phyloP scores from a whole-genome alignment of 805 yeast species.

The Candida peoriensis region DNA sequence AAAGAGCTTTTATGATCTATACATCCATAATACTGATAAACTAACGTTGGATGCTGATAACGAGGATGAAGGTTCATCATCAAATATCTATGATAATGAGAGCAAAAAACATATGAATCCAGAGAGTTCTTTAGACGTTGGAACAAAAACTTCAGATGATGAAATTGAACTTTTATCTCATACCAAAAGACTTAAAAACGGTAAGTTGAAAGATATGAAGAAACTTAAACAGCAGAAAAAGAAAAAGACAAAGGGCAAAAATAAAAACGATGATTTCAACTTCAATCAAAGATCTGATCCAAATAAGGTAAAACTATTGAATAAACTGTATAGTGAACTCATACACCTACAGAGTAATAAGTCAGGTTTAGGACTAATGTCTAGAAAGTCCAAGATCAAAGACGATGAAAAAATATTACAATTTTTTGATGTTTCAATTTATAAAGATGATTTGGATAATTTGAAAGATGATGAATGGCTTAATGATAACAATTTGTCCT shows the following conservation, averaged over 20 bases:
- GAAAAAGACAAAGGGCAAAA: constrained; percentile 7
- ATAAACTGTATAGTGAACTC: constrained; percentile 13
- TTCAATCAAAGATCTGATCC: constrained; percentile 16
- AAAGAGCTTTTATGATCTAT: constrained; percentile 1
- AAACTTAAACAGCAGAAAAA: constrained; percentile 8
- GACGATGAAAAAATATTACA: constrained; percentile 32
- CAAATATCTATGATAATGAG: constrained; percentile 11
- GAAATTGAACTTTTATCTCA: too few species aligned
- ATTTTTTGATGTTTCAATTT: constrained; percentile 52
- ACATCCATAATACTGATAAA: background rate
- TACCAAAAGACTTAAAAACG: too few species aligned
- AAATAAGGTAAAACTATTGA: constrained; percentile 11
- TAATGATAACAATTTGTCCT: constrained; percentile 63
- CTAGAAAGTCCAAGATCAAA: too few species aligned
- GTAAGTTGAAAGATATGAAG: background rate
- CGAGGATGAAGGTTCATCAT: constrained; percentile 7
- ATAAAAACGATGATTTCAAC: constrained; percentile 5
- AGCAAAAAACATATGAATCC: constrained; percentile 11
- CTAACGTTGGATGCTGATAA: too few species aligned
- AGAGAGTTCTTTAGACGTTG: background rate
- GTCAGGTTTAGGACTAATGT: too few species aligned
- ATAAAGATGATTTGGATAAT: constrained; percentile 52
- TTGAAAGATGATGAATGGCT: constrained; percentile 67
- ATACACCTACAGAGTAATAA: too few species aligned
- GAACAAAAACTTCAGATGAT: background rate